phyloP scores from a whole-genome alignment of 768 basidiomycete species.

The Clavulina sp. region DNA sequence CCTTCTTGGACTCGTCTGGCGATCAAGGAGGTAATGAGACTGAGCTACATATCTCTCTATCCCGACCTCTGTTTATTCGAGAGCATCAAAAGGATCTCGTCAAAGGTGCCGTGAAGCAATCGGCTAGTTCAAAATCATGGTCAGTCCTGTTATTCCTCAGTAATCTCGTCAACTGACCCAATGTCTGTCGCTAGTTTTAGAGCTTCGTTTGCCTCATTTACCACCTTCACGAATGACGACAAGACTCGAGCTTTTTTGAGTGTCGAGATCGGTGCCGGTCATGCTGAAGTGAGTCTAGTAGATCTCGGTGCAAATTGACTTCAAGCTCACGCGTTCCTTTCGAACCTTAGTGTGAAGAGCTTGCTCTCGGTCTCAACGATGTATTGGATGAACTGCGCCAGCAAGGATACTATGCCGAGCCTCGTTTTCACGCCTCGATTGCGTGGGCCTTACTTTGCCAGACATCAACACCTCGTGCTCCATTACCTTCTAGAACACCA shows the following conservation, averaged over 20 bases:
- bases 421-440: slow-evolving; percentile 78
- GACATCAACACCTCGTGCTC: too few species aligned
- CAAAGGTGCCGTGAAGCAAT: slow-evolving; percentile 36
- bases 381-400: slow-evolving; percentile 34
- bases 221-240: slow-evolving; percentile 64
- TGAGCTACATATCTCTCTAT: slow-evolving; percentile 72
- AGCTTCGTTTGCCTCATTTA: slow-evolving; percentile 54
- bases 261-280: slow-evolving; percentile 70
- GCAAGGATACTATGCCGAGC: slow-evolving; percentile 59
- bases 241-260: slow-evolving; percentile 63
- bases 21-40: slow-evolving; percentile 8
- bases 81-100: slow-evolving; percentile 65
- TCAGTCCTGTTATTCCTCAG: slow-evolving; percentile 14
- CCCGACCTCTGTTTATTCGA: slow-evolving; percentile 63
- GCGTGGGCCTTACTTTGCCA: slow-evolving; percentile 76
- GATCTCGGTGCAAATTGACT: background rate
- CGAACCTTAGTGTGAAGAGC: slow-evolving; percentile 42
- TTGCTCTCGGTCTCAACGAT: slow-evolving; percentile 33
- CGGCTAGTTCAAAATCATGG: slow-evolving; percentile 34
- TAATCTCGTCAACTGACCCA: background rate
- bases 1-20: too few species aligned
- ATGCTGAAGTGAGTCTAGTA: slow-evolving; percentile 38
- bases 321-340: slow-evolving; percentile 4
- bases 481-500: background rate
- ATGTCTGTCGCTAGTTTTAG: slow-evolving; percentile 37